Evolutionary conservation across 2,329 filamentous ascomycete species (phyloP).

Genomic region (Meredithiella fracta): DNA sequence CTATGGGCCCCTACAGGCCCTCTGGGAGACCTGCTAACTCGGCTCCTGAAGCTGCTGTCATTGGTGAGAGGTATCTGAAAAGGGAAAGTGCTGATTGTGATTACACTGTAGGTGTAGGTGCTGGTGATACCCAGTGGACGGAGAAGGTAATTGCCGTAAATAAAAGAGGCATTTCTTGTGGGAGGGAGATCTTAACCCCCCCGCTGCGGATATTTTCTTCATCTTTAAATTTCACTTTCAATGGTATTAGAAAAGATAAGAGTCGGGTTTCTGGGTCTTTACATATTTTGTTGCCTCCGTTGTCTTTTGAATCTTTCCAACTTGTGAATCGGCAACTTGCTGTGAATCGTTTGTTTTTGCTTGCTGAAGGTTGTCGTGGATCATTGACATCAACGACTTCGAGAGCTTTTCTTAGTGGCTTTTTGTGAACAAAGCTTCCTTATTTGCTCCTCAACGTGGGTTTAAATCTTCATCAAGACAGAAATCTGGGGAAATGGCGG

Average conservation of each 20-base stretch:
- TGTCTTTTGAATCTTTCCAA: too few relatives aligned
- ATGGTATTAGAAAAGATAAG: neutral
- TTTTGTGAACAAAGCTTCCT: too few relatives aligned
- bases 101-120: neutral
- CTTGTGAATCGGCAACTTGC: too few relatives aligned
- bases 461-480: neutral
- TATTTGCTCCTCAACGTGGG: neutral
- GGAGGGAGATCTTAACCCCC: neutral
- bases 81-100: neutral
- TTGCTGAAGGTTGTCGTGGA: too few relatives aligned
- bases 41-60: neutral
- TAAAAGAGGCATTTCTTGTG: neutral
- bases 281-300: too few relatives aligned
- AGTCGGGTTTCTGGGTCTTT: too few relatives aligned
- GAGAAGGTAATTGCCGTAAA: neutral
- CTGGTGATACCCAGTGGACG: too few relatives aligned
- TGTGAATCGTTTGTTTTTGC: too few relatives aligned
- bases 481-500: slow-evolving; percentile 49
- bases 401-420: too few relatives aligned
- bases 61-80: neutral
- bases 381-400: too few relatives aligned
- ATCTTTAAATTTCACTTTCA: neutral
- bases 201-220: slow-evolving; percentile 1
- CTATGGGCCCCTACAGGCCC: neutral
- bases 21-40: neutral